These are phyloP conservation scores for Alternaria sp. DNA, from an alignment of 2,329 filamentous ascomycete species.

Conservation along the genomic window DNA sequence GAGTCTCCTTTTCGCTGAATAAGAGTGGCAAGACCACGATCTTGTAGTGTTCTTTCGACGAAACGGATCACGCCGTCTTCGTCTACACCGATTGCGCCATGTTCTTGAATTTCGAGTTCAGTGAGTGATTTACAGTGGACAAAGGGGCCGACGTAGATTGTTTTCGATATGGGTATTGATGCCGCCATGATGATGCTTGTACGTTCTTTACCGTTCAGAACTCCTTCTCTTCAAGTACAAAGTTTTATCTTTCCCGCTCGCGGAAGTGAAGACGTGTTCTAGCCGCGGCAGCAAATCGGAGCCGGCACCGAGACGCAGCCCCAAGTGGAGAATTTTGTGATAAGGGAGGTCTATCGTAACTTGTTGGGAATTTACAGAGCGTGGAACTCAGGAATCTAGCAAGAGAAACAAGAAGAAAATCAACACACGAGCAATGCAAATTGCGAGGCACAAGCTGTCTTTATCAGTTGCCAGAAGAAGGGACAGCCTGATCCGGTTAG, in stretches of 20 bases:
- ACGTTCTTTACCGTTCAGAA: not conserved
- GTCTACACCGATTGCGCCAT: slow-evolving; percentile 61
- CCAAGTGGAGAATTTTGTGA: not conserved
- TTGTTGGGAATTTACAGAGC: not conserved
- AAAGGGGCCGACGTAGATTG: slow-evolving; percentile 68
- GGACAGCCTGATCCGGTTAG: slow-evolving; percentile 22
- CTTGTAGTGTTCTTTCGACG: slow-evolving; percentile 49
- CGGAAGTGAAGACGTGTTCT: slow-evolving; percentile 5
- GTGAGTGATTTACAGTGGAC: slow-evolving; percentile 63
- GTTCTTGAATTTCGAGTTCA: slow-evolving; percentile 59
- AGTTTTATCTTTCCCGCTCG: not conserved
- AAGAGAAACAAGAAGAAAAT: not conserved
- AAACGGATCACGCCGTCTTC: slow-evolving; percentile 62
- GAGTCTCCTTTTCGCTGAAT: not conserved
- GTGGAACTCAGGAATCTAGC: not conserved
- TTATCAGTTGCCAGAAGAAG: slow-evolving; percentile 27
- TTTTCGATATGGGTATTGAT: slow-evolving; percentile 38
- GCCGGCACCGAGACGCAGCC: slow-evolving; percentile 1
- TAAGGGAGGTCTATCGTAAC: not conserved
- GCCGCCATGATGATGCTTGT: slow-evolving; percentile 38
- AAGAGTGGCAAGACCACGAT: not conserved
- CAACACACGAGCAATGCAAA: not conserved
- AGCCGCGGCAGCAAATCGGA: slow-evolving; percentile 2
- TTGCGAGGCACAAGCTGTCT: slow-evolving; percentile 7
- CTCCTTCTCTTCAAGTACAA: not conserved